Conservation (phyloP, 768 basidiomycete genomes). For the Mycena venus region DNA sequence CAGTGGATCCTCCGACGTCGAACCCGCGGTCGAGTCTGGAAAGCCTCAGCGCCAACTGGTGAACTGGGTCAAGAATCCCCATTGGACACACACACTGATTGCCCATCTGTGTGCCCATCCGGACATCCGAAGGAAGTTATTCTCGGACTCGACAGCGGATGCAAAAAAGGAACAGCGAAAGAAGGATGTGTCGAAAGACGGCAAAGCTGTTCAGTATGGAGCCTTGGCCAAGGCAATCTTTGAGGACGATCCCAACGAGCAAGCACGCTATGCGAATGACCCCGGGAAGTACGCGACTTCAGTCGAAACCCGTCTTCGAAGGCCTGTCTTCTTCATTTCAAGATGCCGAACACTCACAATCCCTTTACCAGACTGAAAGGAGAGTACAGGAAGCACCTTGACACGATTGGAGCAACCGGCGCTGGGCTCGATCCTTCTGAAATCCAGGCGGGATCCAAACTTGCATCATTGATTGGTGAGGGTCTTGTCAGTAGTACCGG, state of each 20-base stretch:
- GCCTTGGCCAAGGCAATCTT: constrained; percentile 40
- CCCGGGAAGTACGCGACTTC: constrained; percentile 27
- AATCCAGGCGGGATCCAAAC: constrained; percentile 8
- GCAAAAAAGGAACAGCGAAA: constrained; percentile 36
- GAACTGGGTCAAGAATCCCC: not conserved
- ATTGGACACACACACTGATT: not conserved
- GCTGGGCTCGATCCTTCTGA: constrained; percentile 31
- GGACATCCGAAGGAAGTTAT: constrained; percentile 24
- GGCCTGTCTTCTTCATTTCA: not conserved
- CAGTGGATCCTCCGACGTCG: not conserved
- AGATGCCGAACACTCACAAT: not conserved
- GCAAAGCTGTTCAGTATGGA: constrained; percentile 30
- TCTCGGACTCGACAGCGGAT: constrained; percentile 43
- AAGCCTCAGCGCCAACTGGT: not conserved
- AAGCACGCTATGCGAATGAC: constrained; percentile 22
- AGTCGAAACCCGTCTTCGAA: constrained; percentile 34
- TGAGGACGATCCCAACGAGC: constrained; percentile 27
- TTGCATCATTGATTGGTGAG: constrained; percentile 36
- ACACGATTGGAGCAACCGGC: constrained; percentile 29
- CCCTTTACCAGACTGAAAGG: constrained; percentile 32
- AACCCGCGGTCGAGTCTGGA: not conserved
- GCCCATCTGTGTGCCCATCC: constrained; percentile 35
- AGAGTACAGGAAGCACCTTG: constrained; percentile 32
- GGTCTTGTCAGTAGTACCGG: not conserved
- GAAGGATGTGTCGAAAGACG: constrained; percentile 38